A percentile compares a stretch with the other conserved stretches of the same genome.
These are phyloP conservation scores for Dujonia santamariae DNA, from an alignment of 1,139 yeast genomes.

Conservation along the genomic window DNA sequence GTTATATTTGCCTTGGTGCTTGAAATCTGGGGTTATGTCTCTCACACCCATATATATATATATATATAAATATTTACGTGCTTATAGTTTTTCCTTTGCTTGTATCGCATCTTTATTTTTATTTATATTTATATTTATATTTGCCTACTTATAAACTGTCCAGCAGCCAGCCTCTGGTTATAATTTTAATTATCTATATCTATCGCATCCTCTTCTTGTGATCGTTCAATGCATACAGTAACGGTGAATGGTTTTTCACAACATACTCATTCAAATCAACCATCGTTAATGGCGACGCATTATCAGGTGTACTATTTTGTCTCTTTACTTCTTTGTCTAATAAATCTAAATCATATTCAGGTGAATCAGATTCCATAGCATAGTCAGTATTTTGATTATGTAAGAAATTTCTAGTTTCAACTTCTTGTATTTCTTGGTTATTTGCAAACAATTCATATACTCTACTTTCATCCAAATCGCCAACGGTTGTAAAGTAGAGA, in stretches of 20 bases:
- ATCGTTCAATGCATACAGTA: constrained; percentile 5
- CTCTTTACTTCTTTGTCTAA: not conserved
- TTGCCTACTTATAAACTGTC: too few species aligned
- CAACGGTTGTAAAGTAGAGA: constrained; percentile 6
- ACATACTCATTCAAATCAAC: constrained; percentile 1
- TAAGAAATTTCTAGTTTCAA: not conserved
- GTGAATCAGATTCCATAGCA: not conserved
- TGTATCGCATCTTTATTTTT: too few species aligned
- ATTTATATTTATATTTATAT: too few species aligned
- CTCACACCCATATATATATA: too few species aligned
- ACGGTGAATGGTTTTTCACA: constrained; percentile 7
- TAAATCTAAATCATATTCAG: not conserved
- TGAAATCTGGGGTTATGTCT: too few species aligned
- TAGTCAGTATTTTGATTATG: not conserved
- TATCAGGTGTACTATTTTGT: not conserved
- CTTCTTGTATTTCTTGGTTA: not conserved
- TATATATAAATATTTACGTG: too few species aligned
- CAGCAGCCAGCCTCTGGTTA: too few species aligned
- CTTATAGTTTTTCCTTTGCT: too few species aligned
- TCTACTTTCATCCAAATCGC: not conserved
- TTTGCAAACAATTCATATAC: constrained; percentile 1
- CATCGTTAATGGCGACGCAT: not conserved
- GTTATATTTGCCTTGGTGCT: too few species aligned
- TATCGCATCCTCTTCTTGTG: not conserved
- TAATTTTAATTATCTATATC: too few species aligned